These are phyloP conservation scores for Multifurca ochricompacta DNA, from an alignment of 768 basidiomycete genomes.

Conservation along the genomic window DNA sequence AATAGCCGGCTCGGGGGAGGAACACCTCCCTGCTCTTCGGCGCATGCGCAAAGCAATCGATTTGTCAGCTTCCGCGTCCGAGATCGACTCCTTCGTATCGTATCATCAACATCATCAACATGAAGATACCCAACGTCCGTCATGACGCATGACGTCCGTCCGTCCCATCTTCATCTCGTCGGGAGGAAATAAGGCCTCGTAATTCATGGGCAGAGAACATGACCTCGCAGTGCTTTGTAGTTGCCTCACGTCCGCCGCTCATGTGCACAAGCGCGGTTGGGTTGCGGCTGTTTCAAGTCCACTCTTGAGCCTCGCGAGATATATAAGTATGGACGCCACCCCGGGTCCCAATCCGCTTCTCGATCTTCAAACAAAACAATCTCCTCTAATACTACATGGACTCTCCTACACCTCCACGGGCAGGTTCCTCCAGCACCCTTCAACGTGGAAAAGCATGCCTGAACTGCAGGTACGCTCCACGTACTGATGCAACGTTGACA, in stretches of 20 bases:
- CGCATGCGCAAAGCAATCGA: no score
- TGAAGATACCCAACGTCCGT: neutral
- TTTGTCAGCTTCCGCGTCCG: conserved; percentile 2
- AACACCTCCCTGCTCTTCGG: neutral
- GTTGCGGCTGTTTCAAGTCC: neutral
- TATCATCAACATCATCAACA: no score
- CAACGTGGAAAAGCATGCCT: conserved; percentile 22
- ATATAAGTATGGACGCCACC: conserved; percentile 13
- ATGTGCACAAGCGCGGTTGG: neutral
- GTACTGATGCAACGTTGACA: neutral
- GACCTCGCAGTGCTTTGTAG: neutral
- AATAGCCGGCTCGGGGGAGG: neutral
- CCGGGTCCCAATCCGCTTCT: neutral
- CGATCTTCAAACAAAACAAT: neutral
- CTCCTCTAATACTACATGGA: conserved; percentile 5
- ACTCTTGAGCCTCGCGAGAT: neutral
- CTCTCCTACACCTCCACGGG: conserved; percentile 2
- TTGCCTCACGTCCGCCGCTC: neutral
- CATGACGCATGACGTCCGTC: neutral
- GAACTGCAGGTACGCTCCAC: conserved; percentile 18
- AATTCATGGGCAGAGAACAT: neutral
- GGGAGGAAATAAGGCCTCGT: neutral
- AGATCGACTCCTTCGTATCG: neutral
- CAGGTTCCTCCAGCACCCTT: conserved; percentile 13
- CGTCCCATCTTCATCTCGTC: neutral